phyloP scores from a whole-genome alignment of 805 yeast genomes.

The Tanozyma kutaoensis region DNA sequence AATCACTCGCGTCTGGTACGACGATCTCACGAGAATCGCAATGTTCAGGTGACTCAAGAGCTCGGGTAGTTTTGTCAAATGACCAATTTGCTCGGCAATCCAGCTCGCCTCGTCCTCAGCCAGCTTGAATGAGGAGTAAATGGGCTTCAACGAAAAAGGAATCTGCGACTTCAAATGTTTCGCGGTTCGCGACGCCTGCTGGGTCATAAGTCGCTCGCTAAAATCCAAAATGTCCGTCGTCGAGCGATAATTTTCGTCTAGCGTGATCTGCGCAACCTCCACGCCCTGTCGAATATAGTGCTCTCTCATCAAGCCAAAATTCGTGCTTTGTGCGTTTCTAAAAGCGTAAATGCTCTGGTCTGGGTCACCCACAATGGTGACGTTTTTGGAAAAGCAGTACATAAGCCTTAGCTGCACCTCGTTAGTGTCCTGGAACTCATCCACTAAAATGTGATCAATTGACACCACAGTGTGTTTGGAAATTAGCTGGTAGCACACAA shows the following conservation, averaged over 20 bases:
- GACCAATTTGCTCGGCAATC: constrained; percentile 41
- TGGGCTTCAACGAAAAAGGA: constrained; percentile 30
- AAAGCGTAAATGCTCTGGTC: constrained; percentile 92
- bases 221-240: constrained; percentile 49
- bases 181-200: constrained; percentile 34
- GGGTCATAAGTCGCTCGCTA: constrained; percentile 54
- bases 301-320: constrained; percentile 44
- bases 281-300: constrained; percentile 15
- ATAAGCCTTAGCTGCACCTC: constrained; percentile 60
- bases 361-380: constrained; percentile 92
- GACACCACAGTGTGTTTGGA: constrained; percentile 24
- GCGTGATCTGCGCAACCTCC: constrained; percentile 12
- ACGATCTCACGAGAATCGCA: constrained; percentile 58
- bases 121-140: constrained; percentile 24
- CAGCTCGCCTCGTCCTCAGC: constrained; percentile 41
- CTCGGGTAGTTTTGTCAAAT: constrained; percentile 23
- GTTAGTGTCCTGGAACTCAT: constrained; percentile 92
- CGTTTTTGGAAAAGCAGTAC: constrained; percentile 32
- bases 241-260: constrained; percentile 73
- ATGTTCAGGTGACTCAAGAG: constrained; percentile 44
- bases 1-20: constrained; percentile 44
- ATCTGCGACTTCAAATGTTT: constrained; percentile 36
- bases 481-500: constrained; percentile 40
- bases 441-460: constrained; percentile 67
- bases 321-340: constrained; percentile 62